Conservation (phyloP, 441 rosid species). For the Gossypium davidsonii region DNA sequence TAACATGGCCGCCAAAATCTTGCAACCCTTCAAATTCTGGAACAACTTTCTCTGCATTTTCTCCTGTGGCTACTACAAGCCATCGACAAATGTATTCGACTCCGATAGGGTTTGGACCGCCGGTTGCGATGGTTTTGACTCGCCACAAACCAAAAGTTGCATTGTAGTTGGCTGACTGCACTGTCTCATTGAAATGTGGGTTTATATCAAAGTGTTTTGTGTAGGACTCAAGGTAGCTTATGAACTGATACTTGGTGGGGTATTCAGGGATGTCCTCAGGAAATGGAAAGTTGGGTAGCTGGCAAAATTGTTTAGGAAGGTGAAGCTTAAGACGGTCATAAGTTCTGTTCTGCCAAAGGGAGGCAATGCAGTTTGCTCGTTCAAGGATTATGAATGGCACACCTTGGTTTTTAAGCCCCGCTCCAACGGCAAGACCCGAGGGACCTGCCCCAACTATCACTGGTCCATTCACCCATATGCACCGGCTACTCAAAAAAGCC, state of each 20-base stretch:
- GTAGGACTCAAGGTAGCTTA: constrained; percentile 61
- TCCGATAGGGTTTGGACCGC: constrained; percentile 24
- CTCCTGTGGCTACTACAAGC: constrained; percentile 90
- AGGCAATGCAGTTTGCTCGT: constrained; percentile 70
- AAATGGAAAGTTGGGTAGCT: constrained; percentile 53
- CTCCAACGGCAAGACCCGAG: constrained; percentile 67
- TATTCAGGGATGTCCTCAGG: constrained; percentile 65
- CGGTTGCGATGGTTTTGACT: constrained; percentile 41
- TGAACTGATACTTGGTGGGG: constrained; percentile 68
- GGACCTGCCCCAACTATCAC: constrained; percentile 88
- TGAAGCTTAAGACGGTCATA: constrained; percentile 82
- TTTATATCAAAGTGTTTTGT: constrained; percentile 54
- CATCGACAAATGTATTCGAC: constrained; percentile 71
- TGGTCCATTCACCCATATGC: constrained; percentile 82
- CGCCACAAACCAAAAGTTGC: constrained; percentile 64
- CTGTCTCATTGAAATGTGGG: constrained; percentile 64
- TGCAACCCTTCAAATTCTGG: constrained; percentile 71
- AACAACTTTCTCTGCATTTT: constrained; percentile 69
- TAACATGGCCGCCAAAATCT: constrained; percentile 48
- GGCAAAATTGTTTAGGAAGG: constrained; percentile 77
- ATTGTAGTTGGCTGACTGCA: constrained; percentile 60
- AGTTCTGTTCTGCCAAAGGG: constrained; percentile 76
- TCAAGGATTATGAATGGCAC: constrained; percentile 77
- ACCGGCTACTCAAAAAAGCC: constrained; percentile 39
- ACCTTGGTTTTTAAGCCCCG: constrained; percentile 49